Conservation (phyloP, 1,284 basidiomycete genomes). For the Tilletiaria anomala region DNA sequence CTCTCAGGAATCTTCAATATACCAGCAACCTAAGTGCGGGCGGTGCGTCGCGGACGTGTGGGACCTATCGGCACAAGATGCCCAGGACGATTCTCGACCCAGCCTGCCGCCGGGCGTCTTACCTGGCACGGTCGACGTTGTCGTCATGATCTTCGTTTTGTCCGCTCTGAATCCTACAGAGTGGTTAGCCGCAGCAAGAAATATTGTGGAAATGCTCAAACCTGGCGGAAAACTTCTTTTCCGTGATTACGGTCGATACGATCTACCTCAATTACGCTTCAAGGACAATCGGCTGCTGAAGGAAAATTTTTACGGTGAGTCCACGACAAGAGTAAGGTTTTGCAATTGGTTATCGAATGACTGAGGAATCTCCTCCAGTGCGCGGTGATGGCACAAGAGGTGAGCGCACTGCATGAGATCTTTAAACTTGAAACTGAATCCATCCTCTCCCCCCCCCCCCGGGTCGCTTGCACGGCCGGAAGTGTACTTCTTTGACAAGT, state of each 20-base stretch:
- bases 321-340: no score
- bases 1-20: slow-evolving; percentile 1
- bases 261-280: slow-evolving; percentile 76
- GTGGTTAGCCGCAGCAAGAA: slow-evolving; percentile 72
- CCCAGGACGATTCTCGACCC: background rate
- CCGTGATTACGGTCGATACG: slow-evolving; percentile 88
- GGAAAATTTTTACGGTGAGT: slow-evolving; percentile 52
- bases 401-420: background rate
- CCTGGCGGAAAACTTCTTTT: slow-evolving; percentile 71
- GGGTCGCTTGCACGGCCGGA: background rate
- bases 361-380: slow-evolving; percentile 3
- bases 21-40: background rate
- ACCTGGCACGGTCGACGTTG: slow-evolving; percentile 58
- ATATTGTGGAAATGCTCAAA: slow-evolving; percentile 69
- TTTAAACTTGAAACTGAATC: background rate
- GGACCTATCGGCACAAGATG: slow-evolving; percentile 55
- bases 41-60: slow-evolving; percentile 56
- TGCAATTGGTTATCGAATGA: background rate
- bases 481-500: slow-evolving; percentile 34
- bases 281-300: slow-evolving; percentile 70
- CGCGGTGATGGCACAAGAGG: slow-evolving; percentile 86
- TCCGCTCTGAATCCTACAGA: slow-evolving; percentile 86
- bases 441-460: background rate
- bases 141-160: slow-evolving; percentile 81
- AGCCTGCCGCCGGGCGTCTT: slow-evolving; percentile 12